Base-by-base conservation (phyloP, 352 stramenopile species). In the Blastocystis sp. region DNA sequence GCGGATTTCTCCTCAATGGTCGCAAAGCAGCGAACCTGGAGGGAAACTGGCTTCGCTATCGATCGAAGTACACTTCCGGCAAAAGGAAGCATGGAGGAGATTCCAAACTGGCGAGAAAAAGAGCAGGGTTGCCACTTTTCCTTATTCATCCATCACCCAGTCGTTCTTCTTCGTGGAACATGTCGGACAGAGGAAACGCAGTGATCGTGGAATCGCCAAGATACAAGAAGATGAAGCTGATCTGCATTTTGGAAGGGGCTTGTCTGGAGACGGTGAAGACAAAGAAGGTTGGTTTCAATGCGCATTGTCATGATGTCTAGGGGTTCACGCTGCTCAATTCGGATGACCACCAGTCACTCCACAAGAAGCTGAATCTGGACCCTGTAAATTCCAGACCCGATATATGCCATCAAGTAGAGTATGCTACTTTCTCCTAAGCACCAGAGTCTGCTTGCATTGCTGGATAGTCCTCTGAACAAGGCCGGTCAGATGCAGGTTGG, bases 391-490 rank as follows among this genome's bases (percentile, higher is more conserved):
- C 95, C 88, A 95, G 97, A 17, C 97, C 97, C 0, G 97, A 99
- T 92, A 99, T 99, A 91, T 92, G 98, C 71, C 97, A 99, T 91
- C 95, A 98, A 59, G 86, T 91, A 66, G 7, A 10, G 28, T 60
- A 38, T 38, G 2, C n/a, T 76, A 23, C 17, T 23, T 60, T 60
- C 2, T 21, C n/a, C 41, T 86, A 40, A 14, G 14, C 10, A n/a
- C 5, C 90, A 95, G 91, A 96, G 98, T 92, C 92, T 99, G 52
- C 95, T 99, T 91, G 95, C 97, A 23, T 89, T 99, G 89, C 91
- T 99, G 60, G 97, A 99, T 92, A 98, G 94, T 90, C 97, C 97
- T 43, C 91, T 99, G 17, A 99, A 99, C 92, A 99, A 99, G 91
- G 94, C 95, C 41, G 96, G 96, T 45, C 93, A 96, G 87, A 91